Conservation (phyloP, 2,329 filamentous ascomycete genomes). For the Fusarium denticulatum region DNA sequence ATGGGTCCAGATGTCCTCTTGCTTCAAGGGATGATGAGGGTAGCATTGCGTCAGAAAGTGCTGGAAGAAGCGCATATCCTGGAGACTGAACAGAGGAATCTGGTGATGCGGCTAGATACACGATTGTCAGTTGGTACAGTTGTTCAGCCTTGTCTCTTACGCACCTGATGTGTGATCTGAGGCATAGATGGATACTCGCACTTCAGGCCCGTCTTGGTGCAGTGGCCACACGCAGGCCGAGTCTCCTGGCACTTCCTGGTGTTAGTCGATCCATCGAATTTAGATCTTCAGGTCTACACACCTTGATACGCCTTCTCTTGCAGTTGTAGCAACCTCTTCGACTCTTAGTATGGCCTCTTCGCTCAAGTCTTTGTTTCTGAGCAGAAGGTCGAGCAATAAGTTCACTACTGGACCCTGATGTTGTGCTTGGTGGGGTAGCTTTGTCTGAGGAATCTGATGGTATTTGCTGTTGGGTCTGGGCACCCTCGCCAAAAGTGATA, state of each 20-base stretch:
- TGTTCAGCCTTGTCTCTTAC: too few species aligned
- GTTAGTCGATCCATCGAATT: slow-evolving; percentile 11
- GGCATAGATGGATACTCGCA: slow-evolving; percentile 69
- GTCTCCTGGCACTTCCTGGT: slow-evolving; percentile 69
- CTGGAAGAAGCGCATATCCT: slow-evolving; percentile 76
- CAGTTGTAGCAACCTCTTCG: slow-evolving; percentile 74
- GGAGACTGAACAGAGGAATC: slow-evolving; percentile 67
- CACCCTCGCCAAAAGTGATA: slow-evolving; percentile 34
- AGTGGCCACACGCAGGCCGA: slow-evolving; percentile 71
- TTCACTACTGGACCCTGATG: slow-evolving; percentile 34
- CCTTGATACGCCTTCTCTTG: slow-evolving; percentile 73
- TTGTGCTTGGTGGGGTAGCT: slow-evolving; percentile 46
- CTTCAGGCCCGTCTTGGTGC: slow-evolving; percentile 67
- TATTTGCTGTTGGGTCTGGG: slow-evolving; percentile 20
- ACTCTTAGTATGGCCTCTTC: slow-evolving; percentile 73
- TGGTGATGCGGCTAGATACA: slow-evolving; percentile 61
- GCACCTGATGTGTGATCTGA: slow-evolving; percentile 62
- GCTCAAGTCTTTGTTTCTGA: slow-evolving; percentile 55
- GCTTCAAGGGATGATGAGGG: slow-evolving; percentile 72
- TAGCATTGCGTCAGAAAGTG: slow-evolving; percentile 71
- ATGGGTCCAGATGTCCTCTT: slow-evolving; percentile 73
- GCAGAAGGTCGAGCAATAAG: slow-evolving; percentile 22
- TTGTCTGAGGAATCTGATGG: slow-evolving; percentile 47
- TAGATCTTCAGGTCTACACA: slow-evolving; percentile 32
- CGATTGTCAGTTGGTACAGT: neutral